These are phyloP conservation scores for Amanita rubescens DNA, from an alignment of 768 basidiomycete genomes.

Conservation along the genomic window DNA sequence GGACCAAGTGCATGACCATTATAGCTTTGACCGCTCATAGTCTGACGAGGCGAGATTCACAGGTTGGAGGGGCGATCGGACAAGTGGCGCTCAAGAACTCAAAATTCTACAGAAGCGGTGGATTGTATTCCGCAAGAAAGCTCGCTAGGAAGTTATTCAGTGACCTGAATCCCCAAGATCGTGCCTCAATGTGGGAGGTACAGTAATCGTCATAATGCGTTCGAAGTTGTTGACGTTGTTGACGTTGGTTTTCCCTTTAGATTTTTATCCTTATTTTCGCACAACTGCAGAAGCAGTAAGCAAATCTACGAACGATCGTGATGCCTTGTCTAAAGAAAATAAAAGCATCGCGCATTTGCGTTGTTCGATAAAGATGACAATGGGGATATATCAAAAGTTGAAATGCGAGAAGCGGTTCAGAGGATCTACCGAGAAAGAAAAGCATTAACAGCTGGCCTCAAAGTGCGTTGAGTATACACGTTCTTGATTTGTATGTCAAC, in stretches of 20 bases:
- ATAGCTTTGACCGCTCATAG: neutral
- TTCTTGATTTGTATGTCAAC: slow-evolving; percentile 1
- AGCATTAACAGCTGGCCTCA: slow-evolving; percentile 59
- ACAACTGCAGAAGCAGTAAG: slow-evolving; percentile 64
- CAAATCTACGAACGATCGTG: neutral
- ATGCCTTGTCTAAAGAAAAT: slow-evolving; percentile 7
- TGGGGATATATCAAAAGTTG: slow-evolving; percentile 67
- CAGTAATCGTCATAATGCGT: slow-evolving; percentile 8
- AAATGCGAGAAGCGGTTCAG: slow-evolving; percentile 81
- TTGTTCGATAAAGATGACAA: slow-evolving; percentile 80
- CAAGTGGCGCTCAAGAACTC: slow-evolving; percentile 66
- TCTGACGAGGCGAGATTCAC: neutral
- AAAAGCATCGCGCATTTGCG: slow-evolving; percentile 57
- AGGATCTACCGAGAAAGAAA: slow-evolving; percentile 76
- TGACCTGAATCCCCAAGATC: slow-evolving; percentile 51
- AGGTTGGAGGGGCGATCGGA: slow-evolving; percentile 57
- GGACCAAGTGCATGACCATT: slow-evolving; percentile 41
- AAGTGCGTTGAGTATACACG: slow-evolving; percentile 35
- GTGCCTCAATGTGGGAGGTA: slow-evolving; percentile 63
- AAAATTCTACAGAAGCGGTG: slow-evolving; percentile 47
- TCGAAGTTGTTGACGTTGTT: neutral
- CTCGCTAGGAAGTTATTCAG: slow-evolving; percentile 67
- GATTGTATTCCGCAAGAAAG: slow-evolving; percentile 55
- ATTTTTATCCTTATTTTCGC: slow-evolving; percentile 74
- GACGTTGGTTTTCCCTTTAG: slow-evolving; percentile 27